Base-by-base conservation (phyloP, 768 basidiomycete species). In the Rhizopogon roseolus region DNA sequence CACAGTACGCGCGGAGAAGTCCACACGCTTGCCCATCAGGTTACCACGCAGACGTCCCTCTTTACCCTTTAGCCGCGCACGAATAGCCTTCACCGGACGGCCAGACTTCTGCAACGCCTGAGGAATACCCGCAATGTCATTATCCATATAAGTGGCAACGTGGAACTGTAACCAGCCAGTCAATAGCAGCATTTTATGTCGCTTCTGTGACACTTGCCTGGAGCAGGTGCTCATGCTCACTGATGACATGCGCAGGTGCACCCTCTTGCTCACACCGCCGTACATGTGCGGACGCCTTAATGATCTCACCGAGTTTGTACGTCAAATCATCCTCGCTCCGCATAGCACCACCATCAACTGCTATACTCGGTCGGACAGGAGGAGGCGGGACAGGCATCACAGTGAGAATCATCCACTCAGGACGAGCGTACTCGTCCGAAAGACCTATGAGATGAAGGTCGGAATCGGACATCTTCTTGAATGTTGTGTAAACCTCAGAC, bases 141-240 rank as follows among this genome's bases (percentile, higher is more conserved):
- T 99, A 66, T 99, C 97, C 96, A 99, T 99, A 67, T 98, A 99
- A 0, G 97, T 98, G 3, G 97, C 97, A 56, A 98, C 94, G 65
- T 99, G 97, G 68, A 95, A 99, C 93, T 97, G 60, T 41, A 34
- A 9, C 40, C 55, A 43, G 25, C 14, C 22, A 36, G 34, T 48
- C 34, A 48, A 25, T 25, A 48, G 19, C 14, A 3, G 19, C 14
- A 36, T 32, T 48, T 22, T 14, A 3, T 22, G 10, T 8, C 22
- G 8, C 22, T 5, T 16, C 11, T 49, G 29, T 38, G 9, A 37
- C n/a, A 68, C 80, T 52, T 56, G 91, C 93, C 83, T 98, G 96
- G 5, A 98, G 80, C 42, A 99, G 75, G 64, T 96, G 93, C 72
- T 98, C 96, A 60, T 94, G 96, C 70, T 98, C 95, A 16, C 87